phyloP scores from a whole-genome alignment of 2,329 filamentous ascomycete species.

The Exophiala xenobiotica region DNA sequence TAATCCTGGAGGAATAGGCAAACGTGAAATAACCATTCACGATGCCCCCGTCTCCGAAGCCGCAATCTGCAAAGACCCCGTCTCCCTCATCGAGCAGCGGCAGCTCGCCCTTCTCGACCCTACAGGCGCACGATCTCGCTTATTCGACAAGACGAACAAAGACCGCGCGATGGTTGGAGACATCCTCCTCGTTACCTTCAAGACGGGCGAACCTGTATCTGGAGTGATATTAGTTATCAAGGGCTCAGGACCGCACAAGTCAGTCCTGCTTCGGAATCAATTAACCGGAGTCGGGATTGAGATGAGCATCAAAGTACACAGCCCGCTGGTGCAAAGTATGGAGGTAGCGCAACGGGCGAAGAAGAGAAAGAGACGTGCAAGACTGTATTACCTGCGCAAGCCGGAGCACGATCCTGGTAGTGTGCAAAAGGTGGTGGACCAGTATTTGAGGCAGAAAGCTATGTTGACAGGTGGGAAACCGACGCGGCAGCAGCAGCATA shows the following conservation, averaged over 20 bases:
- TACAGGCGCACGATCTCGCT: conserved; percentile 72
- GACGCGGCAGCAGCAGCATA: conserved; percentile 8
- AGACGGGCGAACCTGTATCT: conserved; percentile 82
- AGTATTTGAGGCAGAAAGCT: conserved; percentile 59
- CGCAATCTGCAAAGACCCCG: conserved; percentile 56
- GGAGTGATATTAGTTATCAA: conserved; percentile 87
- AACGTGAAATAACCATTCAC: conserved; percentile 54
- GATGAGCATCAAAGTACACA: conserved; percentile 97
- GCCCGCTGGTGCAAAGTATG: conserved; percentile 82
- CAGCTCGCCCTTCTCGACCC: conserved; percentile 80
- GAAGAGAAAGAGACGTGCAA: conserved; percentile 81
- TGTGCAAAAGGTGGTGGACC: conserved; percentile 74
- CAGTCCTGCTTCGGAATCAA: conserved; percentile 80
- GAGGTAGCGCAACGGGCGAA: conserved; percentile 85
- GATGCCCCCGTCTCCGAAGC: conserved; percentile 45
- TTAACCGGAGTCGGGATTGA: conserved; percentile 85
- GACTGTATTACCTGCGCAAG: conserved; percentile 85
- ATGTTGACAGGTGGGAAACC: conserved; percentile 39
- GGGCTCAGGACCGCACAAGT: conserved; percentile 82
- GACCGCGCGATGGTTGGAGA: conserved; percentile 83
- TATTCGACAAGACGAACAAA: conserved; percentile 73
- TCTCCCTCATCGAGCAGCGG: conserved; percentile 64
- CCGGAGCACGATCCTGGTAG: conserved; percentile 83
- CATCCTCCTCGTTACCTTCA: conserved; percentile 84
- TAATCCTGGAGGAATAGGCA: conserved; percentile 33